These are phyloP conservation scores for Crithidia bombi DNA, from an alignment of 208 protist genomes.

Conservation along the genomic window DNA sequence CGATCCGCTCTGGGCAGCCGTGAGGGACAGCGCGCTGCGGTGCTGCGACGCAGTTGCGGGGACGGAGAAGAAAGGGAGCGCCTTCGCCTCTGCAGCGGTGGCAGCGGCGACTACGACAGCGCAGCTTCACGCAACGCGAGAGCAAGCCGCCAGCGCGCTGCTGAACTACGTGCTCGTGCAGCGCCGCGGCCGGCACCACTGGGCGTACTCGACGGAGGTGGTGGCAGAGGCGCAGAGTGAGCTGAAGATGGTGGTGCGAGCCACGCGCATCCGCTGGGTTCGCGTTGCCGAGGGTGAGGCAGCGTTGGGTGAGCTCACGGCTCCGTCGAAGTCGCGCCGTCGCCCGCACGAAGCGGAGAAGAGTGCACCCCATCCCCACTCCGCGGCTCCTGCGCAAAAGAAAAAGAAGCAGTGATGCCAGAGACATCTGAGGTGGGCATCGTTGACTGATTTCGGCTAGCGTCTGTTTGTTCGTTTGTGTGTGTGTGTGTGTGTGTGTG, in stretches of 20 bases:
- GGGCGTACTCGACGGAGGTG: slow-evolving; percentile 49
- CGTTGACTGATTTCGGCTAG: not conserved
- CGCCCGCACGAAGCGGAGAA: slow-evolving; percentile 14
- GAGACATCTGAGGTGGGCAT: not conserved
- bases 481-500: no score
- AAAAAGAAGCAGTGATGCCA: not conserved
- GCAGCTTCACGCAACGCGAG: slow-evolving; percentile 18
- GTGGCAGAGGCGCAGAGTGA: slow-evolving; percentile 63
- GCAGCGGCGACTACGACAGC: no score
- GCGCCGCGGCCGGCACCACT: slow-evolving; percentile 47
- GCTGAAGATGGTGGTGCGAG: slow-evolving; percentile 68
- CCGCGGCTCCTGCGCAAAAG: not conserved
- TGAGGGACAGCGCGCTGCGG: slow-evolving; percentile 11
- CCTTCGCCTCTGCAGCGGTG: slow-evolving; percentile 1
- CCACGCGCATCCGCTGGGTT: slow-evolving; percentile 65
- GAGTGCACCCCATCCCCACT: not conserved
- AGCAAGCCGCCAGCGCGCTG: slow-evolving; percentile 26
- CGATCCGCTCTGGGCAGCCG: slow-evolving; percentile 26
- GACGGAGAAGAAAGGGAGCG: not conserved
- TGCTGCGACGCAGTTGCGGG: not conserved
- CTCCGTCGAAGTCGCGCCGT: no score
- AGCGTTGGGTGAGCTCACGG: no score
- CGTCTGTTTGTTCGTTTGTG: not conserved
- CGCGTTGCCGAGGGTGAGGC: not conserved
- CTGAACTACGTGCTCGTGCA: slow-evolving; percentile 35